These are phyloP conservation scores for Fomitopsis pulvina DNA, from an alignment of 768 basidiomycete species.

Conservation along the genomic window DNA sequence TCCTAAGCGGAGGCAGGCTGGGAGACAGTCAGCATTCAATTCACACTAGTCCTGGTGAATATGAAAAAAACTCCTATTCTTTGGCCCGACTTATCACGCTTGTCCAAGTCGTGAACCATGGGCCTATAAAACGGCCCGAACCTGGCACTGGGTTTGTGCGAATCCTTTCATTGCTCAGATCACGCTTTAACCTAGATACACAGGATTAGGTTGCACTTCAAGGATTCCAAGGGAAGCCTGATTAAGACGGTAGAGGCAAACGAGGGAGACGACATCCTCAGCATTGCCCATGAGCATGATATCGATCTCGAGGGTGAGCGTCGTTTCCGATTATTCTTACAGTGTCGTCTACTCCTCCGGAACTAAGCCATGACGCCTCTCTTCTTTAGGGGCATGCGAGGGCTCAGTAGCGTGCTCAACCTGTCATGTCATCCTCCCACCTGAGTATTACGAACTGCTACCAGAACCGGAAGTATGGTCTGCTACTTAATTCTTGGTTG, in stretches of 20 bases:
- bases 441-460: constrained; percentile 77
- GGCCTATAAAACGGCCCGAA: constrained; percentile 49
- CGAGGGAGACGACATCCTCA: constrained; percentile 90
- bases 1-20: background rate
- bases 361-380: background rate
- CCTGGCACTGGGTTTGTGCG: constrained; percentile 60
- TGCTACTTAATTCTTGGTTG: background rate
- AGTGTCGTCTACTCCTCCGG: background rate
- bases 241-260: constrained; percentile 87
- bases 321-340: background rate
- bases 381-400: constrained; percentile 81
- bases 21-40: background rate
- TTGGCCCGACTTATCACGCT: background rate
- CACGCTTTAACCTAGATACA: constrained; percentile 1
- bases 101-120: constrained; percentile 32
- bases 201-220: constrained; percentile 88
- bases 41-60: background rate
- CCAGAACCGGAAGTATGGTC: constrained; percentile 63
- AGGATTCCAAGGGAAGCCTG: constrained; percentile 77
- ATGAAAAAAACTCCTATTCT: background rate
- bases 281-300: constrained; percentile 91
- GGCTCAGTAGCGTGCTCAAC: constrained; percentile 96
- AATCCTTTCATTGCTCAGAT: background rate
- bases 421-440: constrained; percentile 86
- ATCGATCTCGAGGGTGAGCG: constrained; percentile 87